A percentile compares a stretch with the other conserved stretches of the same genome.
Evolutionary conservation across 306 rosid genomes (phyloP).

Genomic region (Lupinus albus): DNA sequence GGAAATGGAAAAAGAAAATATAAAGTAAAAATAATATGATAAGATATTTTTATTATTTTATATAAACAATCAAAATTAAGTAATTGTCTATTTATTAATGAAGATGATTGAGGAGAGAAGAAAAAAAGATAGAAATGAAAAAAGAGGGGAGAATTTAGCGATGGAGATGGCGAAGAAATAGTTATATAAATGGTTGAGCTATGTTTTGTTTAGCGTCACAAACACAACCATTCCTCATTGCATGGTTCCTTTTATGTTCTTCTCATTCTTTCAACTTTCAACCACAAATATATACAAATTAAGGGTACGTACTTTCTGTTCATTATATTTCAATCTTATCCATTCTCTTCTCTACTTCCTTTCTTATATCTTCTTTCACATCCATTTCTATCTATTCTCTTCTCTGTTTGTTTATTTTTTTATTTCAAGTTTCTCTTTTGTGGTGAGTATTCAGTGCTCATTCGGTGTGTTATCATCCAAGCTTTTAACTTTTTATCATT

Average conservation of each 20-base stretch:
- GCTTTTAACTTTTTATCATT: neutral
- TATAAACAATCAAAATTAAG: too few relatives aligned
- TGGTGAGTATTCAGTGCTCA: too few relatives aligned
- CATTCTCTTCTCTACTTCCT: neutral
- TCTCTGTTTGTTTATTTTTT: neutral
- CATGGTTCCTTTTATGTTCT: neutral
- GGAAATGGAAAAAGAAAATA: too few relatives aligned
- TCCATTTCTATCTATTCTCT: neutral
- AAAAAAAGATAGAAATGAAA: conserved; percentile 20
- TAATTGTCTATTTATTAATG: too few relatives aligned
- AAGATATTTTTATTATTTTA: too few relatives aligned
- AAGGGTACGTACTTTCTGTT: too few relatives aligned
- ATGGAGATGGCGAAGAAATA: conserved; percentile 35
- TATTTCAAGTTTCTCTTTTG: too few relatives aligned
- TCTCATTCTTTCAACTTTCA: neutral
- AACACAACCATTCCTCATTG: conserved; percentile 30
- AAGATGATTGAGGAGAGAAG: conserved; percentile 22
- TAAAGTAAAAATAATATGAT: too few relatives aligned
- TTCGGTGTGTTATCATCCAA: conserved; percentile 1
- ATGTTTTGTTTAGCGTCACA: conserved; percentile 17
- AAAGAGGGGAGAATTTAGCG: conserved; percentile 25
- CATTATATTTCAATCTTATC: too few relatives aligned
- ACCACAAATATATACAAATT: too few relatives aligned
- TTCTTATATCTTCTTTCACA: neutral
- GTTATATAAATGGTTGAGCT: conserved; percentile 44